Evolutionary conservation across 495 filamentous ascomycete species (phyloP), one percentile per base, ranked within the genome.

Genomic region (Penicillium mononematosum): DNA sequence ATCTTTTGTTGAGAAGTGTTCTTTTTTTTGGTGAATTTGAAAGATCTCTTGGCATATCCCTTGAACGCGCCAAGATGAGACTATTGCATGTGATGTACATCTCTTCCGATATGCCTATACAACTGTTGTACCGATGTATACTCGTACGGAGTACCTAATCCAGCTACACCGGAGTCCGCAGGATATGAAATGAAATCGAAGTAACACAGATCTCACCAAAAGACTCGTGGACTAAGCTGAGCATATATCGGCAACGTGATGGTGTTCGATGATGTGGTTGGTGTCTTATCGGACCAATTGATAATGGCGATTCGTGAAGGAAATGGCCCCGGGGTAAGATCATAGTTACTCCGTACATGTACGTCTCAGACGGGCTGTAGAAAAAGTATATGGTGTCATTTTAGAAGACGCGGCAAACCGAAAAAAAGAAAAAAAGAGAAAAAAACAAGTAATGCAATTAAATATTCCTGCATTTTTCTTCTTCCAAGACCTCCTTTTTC

Each of bases 231-330:
- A 24, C 19, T 44, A 44, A 44, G 42, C 42, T 44, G 42, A 44
- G 42, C 24, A 44, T 27, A 17, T 34, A 63, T 58, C 44, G 55
- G 54, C 61, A 73, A 71, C 67, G 70, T 71, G 70, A 59, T 45
- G 59, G 51, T 25, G 61, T 17, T 42, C 45, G 38, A 42, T 39
- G 60, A 25, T 69, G 69, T 73, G 70, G 70, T 73, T 73, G 70
- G 70, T 39, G 36, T 62, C 66, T 70, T 71, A 71, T 71, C 68
- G 58, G 58, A 31, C 44, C 29, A 54, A 64, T 64, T 68, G 68
- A 70, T 66, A 65, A 62, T 68, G 55, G 43, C 6, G 53, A 62
- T 48, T 55, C 46, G 58, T 60, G 63, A 61, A 58, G 58, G 61
- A 61, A 63, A 65, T 58, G 11, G 24, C 24, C 24, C 22, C 1